phyloP scores from a whole-genome alignment of 2,329 filamentous ascomycete genomes.

The Acrocalymma vagum region DNA sequence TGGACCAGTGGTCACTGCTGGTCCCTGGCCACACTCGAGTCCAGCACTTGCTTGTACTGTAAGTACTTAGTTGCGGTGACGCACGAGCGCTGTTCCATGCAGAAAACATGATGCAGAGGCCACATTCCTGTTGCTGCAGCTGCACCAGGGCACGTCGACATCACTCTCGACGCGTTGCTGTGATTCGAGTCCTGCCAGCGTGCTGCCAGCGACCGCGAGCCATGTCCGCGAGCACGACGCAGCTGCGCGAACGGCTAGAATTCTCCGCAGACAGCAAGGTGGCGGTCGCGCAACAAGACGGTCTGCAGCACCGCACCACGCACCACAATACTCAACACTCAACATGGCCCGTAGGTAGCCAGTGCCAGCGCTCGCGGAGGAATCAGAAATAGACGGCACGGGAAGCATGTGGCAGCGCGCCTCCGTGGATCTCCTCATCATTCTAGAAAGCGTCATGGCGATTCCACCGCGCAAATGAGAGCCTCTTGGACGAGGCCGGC shows the following conservation, averaged over 20 bases:
- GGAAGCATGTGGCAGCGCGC: no score
- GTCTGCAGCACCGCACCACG: slow-evolving; percentile 1
- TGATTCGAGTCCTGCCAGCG: slow-evolving; percentile 16
- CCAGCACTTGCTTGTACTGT: no score
- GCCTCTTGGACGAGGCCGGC: no score
- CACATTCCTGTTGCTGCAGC: slow-evolving; percentile 21
- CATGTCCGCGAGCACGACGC: slow-evolving; percentile 8
- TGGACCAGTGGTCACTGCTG: no score
- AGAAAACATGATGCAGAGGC: slow-evolving; percentile 17
- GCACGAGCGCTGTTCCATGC: slow-evolving; percentile 19
- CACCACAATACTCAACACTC: not conserved
- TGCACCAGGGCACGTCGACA: slow-evolving; percentile 21
- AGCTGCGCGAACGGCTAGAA: slow-evolving; percentile 7
- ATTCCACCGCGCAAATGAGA: no score
- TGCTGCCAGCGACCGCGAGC: slow-evolving; percentile 4
- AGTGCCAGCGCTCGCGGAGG: no score
- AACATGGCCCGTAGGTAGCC: no score
- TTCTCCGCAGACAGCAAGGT: slow-evolving; percentile 4
- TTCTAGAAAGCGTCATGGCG: no score
- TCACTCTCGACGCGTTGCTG: slow-evolving; percentile 19
- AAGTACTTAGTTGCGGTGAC: no score
- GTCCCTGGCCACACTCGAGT: no score
- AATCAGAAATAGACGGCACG: no score
- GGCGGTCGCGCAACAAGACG: slow-evolving; percentile 3
- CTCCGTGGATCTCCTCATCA: no score